Base-by-base conservation (phyloP, 106 monocot genomes). In the Gastrodia elata region DNA sequence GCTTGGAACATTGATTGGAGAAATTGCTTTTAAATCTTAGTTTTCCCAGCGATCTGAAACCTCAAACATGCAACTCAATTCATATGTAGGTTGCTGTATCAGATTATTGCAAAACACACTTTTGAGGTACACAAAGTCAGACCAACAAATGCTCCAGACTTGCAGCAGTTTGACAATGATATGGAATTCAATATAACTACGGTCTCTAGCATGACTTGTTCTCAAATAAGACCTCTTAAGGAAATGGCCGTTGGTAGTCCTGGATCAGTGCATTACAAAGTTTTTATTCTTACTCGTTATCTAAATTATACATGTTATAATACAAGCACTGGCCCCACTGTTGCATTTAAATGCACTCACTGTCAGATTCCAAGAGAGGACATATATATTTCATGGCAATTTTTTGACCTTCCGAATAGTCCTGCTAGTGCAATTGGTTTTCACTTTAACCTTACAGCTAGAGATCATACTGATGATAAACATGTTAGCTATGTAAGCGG, bases 161-260 rank as follows among this genome's bases (percentile, higher is more conserved):
- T 89, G 36, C 68, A 81, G 20, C 72, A 81, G 9, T 92, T 96
- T 69, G 77, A 82, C 41, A 96, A 96, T 76, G 95, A 96, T 64
- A 79, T 96, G 82, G 91, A 91, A 79, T 92, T 96, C 64, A 91
- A 92, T 72, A 84, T 96, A 38, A 96, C 95, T 24, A 74, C 89
- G 9, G 67, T 96, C 71, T 96, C 95, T 77, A 87, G 91, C 80
- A 92, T 92, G 95, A 87, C 72, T 38, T 96, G 95, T 80, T 85
- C 92, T 41, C 87, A 96, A 42, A 76, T 91, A 64, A 81, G 86
- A 40, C 75, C 77, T 27, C 89, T 83, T 75, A 43, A 83, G 61
- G 73, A 80, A 8, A 44, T 96, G 43, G 70, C 84, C 41, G 74
- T 79, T 56, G 89, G 87, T 6, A 87, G 33, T 39, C 92, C 92